Conservation (phyloP, 108 stramenopile genomes). For the Nannochloropsis salina region DNA sequence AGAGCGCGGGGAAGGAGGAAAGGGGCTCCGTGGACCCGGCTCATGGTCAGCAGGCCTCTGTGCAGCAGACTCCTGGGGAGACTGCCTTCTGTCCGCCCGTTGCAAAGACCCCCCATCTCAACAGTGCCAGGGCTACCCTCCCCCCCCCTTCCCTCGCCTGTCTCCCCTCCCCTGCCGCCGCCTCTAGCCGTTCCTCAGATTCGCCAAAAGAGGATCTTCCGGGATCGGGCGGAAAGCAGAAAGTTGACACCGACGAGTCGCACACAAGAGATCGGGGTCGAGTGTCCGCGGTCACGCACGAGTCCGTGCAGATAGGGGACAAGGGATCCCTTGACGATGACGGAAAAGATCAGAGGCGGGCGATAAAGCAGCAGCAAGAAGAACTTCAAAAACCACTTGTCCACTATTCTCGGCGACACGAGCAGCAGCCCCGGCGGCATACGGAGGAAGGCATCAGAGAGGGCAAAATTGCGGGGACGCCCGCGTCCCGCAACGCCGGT, state of each 20-base stretch:
- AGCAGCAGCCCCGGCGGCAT: constrained; percentile 18
- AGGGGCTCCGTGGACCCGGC: not conserved
- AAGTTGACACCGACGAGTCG: not conserved
- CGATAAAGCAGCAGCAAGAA: too few relatives aligned
- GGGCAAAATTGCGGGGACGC: not conserved
- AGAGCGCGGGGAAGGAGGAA: not conserved
- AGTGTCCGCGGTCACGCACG: too few relatives aligned
- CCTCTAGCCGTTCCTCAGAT: not conserved
- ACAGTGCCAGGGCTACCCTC: not conserved
- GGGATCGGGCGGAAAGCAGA: too few relatives aligned
- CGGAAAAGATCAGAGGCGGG: not conserved
- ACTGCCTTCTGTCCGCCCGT: not conserved
- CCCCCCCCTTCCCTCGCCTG: not conserved
- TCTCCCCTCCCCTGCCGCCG: not conserved
- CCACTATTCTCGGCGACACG: not conserved
- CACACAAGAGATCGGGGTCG: not conserved
- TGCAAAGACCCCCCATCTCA: not conserved
- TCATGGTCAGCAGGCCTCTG: not conserved
- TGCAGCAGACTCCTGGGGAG: not conserved
- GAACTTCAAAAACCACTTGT: too few relatives aligned
- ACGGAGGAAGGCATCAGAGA: not conserved
- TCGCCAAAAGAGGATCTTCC: not conserved
- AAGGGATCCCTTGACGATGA: not conserved
- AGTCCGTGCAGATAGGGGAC: not conserved
- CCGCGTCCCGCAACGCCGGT: not conserved